Evolutionary conservation across 768 basidiomycete species (phyloP).

Genomic region (Termitomyces sp.): DNA sequence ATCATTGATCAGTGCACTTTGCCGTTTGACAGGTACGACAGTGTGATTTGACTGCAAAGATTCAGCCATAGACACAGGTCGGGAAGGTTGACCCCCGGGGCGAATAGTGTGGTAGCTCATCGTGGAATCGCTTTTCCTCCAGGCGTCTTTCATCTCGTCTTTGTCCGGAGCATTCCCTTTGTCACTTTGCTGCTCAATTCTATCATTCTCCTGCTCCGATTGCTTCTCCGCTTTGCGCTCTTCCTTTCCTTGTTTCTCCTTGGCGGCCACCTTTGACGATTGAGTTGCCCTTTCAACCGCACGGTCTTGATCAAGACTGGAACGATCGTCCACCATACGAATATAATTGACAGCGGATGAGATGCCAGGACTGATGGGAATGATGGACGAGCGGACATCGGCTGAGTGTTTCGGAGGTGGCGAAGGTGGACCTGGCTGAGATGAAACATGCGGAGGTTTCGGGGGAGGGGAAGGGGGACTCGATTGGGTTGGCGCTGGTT

Average conservation of each 20-base stretch:
- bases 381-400: conserved; percentile 43
- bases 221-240: conserved; percentile 12
- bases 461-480: conserved; percentile 15
- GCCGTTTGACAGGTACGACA: conserved; percentile 60
- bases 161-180: conserved; percentile 16
- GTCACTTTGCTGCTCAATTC: conserved; percentile 2
- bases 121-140: conserved; percentile 83
- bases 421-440: background rate
- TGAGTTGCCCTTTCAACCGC: background rate
- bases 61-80: conserved; percentile 76
- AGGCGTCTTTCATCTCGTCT: conserved; percentile 55
- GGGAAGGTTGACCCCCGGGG: conserved; percentile 48
- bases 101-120: conserved; percentile 71
- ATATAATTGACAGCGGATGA: conserved; percentile 55
- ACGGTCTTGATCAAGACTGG: background rate
- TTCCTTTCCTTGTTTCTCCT: conserved; percentile 11
- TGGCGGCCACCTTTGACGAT: background rate
- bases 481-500: background rate
- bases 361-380: conserved; percentile 52
- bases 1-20: conserved; percentile 64
- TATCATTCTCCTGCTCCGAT: conserved; percentile 2
- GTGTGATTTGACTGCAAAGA: conserved; percentile 72
- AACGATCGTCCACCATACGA: conserved; percentile 26
- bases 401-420: conserved; percentile 10
- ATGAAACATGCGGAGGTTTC: conserved; percentile 5